Evolutionary conservation across 345 rosid genomes (phyloP).

Genomic region (Syzygium jambos): DNA sequence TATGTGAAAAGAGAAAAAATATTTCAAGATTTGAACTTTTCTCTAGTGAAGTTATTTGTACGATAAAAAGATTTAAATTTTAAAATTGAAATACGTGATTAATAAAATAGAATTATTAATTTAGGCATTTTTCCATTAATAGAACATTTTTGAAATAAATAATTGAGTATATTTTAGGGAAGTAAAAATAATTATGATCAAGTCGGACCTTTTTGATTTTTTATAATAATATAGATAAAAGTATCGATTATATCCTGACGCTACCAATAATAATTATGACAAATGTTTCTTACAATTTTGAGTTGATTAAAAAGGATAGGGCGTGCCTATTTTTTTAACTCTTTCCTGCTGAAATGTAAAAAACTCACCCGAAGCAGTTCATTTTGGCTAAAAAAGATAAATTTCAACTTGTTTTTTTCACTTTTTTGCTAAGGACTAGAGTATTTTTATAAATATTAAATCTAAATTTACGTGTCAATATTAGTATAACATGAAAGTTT

Average conservation of each 20-base stretch:
- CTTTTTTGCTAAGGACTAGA: not conserved
- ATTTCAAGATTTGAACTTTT: no score
- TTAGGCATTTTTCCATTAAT: no score
- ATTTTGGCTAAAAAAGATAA: not conserved
- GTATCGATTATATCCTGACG: not conserved
- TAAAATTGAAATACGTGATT: no score
- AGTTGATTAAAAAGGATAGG: not conserved
- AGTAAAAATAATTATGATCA: not conserved
- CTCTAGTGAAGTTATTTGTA: no score
- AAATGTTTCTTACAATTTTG: no score
- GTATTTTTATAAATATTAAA: not conserved
- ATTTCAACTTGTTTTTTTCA: not conserved
- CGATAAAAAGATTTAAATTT: no score
- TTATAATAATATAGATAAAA: no score
- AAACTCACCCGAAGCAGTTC: rapidly evolving
- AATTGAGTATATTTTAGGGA: no score
- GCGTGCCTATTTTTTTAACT: not conserved
- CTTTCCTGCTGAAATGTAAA: not conserved
- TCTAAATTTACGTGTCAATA: not conserved
- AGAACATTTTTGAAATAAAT: no score
- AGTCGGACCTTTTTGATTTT: not conserved
- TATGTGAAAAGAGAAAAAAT: no score
- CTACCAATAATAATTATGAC: not conserved
- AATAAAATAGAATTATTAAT: no score
- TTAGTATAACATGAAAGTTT: not conserved